Base-by-base conservation (phyloP, 768 basidiomycete species). In the Auriscalpium microsporum region DNA sequence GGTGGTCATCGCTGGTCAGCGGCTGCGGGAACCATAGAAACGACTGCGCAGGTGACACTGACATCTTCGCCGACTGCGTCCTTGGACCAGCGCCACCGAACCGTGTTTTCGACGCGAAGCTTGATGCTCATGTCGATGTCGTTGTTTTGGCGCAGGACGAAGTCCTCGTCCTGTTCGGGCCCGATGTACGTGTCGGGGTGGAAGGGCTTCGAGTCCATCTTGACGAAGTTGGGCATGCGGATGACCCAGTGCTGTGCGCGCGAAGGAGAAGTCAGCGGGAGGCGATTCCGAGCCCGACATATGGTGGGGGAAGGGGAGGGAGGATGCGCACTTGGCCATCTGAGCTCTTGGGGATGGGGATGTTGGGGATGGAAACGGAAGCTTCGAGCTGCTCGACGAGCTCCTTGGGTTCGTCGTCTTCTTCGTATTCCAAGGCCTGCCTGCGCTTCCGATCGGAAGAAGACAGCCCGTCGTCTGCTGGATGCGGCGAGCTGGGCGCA, bases 21-120 rank as follows among this genome's bases (percentile, higher is more conserved):
- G 19, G 35, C 8, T 21, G 54, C 42, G 35, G 34, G 6, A 33
- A 56, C 13, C 28, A 28, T 50, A 54, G 45, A 23, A 54, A 10
- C 23, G 44, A 38, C 33, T 17, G 45, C 23, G 34, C 51, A 28
- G 44, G 40, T 46, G 44, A n/a, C 10, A 77, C 90, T 73, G 64
- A 94, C 94, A 64, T 90, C 86, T 64, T 82, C 73, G 7, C 86
- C 90, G 42, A 76, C 72, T 55, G 78, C 78, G 60, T 89, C 87
- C 67, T 87, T 88, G 1, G 77, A 76, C 96, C 96, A 99, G 63
- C 86, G 83, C 96, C 96, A 99, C 40, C 96, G 80, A 17, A 98
- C 78, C 6, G 94, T 94, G 68, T 96, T 96, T 74, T 93, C 90
- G 8, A 96, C 90, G 62, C 89, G 86, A 49, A 90, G 78, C 67